Evolutionary conservation across 441 rosid species (phyloP).

Genomic region (Adansonia gregorii): DNA sequence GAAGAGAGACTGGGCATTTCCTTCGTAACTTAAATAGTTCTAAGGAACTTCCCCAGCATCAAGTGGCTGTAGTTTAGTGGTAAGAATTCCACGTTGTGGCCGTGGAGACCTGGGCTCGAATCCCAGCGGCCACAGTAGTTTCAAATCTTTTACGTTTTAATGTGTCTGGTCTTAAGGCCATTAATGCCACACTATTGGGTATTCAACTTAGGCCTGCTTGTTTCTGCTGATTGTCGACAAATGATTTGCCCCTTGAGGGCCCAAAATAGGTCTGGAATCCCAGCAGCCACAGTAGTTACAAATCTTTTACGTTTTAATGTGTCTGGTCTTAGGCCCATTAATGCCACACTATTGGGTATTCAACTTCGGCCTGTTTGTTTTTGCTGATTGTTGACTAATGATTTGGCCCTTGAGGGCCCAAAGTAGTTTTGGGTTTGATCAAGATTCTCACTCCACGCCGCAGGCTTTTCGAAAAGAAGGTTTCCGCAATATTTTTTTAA

Average conservation of each 20-base stretch:
- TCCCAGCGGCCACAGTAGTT: conserved; percentile 37
- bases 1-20: not conserved
- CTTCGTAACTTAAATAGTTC: too few relatives aligned
- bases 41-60: too few relatives aligned
- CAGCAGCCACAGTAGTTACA: conserved; percentile 12
- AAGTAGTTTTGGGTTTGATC: not conserved
- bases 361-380: not conserved
- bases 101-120: conserved; percentile 59
- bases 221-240: not conserved
- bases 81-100: conserved; percentile 64
- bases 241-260: too few relatives aligned
- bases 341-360: not conserved
- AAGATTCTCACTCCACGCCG: not conserved
- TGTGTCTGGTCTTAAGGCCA: not conserved
- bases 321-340: not conserved
- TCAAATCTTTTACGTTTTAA: too few relatives aligned
- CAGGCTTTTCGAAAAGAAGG: not conserved
- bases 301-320: not conserved
- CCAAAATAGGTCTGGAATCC: conserved; percentile 57
- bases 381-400: too few relatives aligned
- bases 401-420: too few relatives aligned
- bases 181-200: not conserved
- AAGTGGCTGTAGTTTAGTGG: conserved; percentile 70
- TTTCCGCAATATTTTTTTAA: too few relatives aligned
- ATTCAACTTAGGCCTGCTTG: not conserved